Evolutionary conservation across 441 rosid species (phyloP).

Genomic region (Populus hybrid): DNA sequence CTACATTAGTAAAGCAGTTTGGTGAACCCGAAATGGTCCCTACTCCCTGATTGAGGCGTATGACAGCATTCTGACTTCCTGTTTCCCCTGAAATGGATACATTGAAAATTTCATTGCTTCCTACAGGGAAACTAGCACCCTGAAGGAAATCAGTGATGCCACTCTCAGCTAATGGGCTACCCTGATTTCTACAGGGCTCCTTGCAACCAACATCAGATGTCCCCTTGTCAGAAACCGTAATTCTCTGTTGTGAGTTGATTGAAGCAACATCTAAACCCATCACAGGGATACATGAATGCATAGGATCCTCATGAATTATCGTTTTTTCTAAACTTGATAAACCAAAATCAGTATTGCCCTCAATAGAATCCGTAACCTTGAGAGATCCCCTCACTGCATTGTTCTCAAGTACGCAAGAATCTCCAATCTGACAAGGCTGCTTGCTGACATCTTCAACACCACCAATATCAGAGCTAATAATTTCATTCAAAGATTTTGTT

Average conservation of each 20-base stretch:
- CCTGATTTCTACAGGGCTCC: constrained; percentile 23
- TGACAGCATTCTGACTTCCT: constrained; percentile 13
- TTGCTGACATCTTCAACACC: constrained; percentile 26
- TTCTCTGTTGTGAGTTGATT: constrained; percentile 24
- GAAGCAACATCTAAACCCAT: constrained; percentile 17
- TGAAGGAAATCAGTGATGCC: constrained; percentile 25
- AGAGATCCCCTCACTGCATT: constrained; percentile 20
- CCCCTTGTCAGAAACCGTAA: constrained; percentile 27
- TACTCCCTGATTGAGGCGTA: constrained; percentile 17
- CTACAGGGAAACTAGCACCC: constrained; percentile 15
- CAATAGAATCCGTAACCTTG: constrained; percentile 21
- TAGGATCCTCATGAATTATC: constrained; percentile 21
- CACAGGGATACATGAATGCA: constrained; percentile 23
- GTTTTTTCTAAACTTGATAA: constrained; percentile 32
- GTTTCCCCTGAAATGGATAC: constrained; percentile 28
- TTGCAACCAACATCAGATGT: constrained; percentile 24
- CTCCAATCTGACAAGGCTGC: constrained; percentile 23
- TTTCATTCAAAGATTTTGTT: constrained; percentile 21
- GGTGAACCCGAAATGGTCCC: constrained; percentile 22
- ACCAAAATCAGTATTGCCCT: constrained; percentile 26
- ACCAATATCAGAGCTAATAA: constrained; percentile 18
- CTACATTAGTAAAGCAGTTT: constrained; percentile 18
- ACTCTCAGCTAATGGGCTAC: constrained; percentile 24
- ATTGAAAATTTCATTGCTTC: constrained; percentile 6
- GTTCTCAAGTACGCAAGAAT: constrained; percentile 28